phyloP scores from a whole-genome alignment of 2,329 filamentous ascomycete genomes.

The Basipetospora chlamydospora region DNA sequence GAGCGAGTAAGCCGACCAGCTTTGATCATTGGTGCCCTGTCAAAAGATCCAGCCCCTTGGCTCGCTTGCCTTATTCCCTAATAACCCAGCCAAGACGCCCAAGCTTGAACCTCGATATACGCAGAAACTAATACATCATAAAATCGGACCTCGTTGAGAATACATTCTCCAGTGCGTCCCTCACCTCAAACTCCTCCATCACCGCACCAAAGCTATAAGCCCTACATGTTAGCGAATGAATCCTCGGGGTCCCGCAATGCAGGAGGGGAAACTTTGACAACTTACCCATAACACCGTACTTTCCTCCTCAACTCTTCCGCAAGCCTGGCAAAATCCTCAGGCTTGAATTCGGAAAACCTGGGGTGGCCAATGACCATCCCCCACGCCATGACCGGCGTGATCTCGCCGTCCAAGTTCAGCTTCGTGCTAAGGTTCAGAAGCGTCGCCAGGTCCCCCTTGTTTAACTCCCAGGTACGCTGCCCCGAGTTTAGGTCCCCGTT shows the following conservation, averaged over 20 bases:
- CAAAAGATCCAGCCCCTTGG: too few species aligned
- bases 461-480: slow-evolving; percentile 67
- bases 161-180: slow-evolving; percentile 62
- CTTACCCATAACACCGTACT: slow-evolving; percentile 83
- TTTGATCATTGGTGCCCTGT: too few species aligned
- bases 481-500: slow-evolving; percentile 13
- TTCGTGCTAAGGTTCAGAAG: slow-evolving; percentile 73
- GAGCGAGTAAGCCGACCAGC: too few species aligned
- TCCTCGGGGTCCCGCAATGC: not conserved
- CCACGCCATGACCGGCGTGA: slow-evolving; percentile 94
- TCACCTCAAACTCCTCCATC: slow-evolving; percentile 53
- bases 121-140: not conserved
- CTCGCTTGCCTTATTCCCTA: too few species aligned
- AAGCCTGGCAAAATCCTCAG: slow-evolving; percentile 55
- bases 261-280: too few species aligned
- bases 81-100: too few species aligned
- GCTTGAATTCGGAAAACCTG: slow-evolving; percentile 48
- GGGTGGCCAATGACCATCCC: slow-evolving; percentile 64
- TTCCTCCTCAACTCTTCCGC: slow-evolving; percentile 63
- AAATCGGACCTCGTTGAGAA: slow-evolving; percentile 26
- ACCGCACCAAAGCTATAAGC: slow-evolving; percentile 43
- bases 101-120: too few species aligned
- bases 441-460: slow-evolving; percentile 61
- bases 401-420: slow-evolving; percentile 73
- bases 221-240: slow-evolving; percentile 4